A percentile compares a stretch with the other conserved stretches of the same genome.
phyloP scores from a whole-genome alignment of 768 basidiomycete genomes.

The Boletus reticuloceps region DNA sequence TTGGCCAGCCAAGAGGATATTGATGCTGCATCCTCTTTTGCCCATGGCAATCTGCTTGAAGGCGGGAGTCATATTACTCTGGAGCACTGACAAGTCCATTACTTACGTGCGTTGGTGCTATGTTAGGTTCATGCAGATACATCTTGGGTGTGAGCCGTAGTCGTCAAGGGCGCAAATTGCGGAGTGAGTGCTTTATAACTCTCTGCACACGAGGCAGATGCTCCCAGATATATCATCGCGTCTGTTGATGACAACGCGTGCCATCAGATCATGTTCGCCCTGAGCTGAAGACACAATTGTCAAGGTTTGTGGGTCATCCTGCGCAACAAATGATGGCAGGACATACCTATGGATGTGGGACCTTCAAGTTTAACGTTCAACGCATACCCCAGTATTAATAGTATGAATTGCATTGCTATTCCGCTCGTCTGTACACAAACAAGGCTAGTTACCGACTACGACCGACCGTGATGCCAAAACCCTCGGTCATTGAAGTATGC shows the following conservation, averaged over 20 bases:
- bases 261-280: not conserved
- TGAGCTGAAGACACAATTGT: no score
- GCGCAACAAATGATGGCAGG: no score
- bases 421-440: no score
- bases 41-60: not conserved
- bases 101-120: slow-evolving; percentile 4
- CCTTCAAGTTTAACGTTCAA: no score
- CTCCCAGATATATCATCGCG: slow-evolving; percentile 14
- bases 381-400: no score
- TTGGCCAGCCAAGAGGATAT: slow-evolving; percentile 25
- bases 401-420: no score
- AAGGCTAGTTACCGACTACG: no score
- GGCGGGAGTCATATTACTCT: not conserved
- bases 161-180: not conserved
- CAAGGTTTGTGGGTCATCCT: no score
- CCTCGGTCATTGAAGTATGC: no score
- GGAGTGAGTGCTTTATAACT: slow-evolving; percentile 2
- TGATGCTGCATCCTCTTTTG: not conserved
- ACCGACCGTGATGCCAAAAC: no score
- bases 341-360: no score
- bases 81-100: not conserved
- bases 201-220: slow-evolving; percentile 21
- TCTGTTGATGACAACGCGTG: not conserved
- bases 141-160: not conserved
- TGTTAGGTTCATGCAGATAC: not conserved